Evolutionary conservation across 2,329 filamentous ascomycete species (phyloP).

Genomic region (Dactylonectria macrodidyma): DNA sequence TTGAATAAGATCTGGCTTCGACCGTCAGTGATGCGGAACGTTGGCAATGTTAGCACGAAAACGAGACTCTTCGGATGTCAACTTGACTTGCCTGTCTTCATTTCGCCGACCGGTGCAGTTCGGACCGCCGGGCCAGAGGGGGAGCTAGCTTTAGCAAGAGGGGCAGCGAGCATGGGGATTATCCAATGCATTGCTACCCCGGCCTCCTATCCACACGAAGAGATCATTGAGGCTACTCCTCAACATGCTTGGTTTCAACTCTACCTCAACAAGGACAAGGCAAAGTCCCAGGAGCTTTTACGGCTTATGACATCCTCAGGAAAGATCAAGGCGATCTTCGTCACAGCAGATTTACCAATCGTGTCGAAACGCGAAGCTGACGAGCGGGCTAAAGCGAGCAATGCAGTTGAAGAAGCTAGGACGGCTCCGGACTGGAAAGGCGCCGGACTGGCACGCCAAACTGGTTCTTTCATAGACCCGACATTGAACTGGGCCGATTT

Average conservation of each 20-base stretch:
- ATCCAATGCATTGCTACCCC: conserved; percentile 29
- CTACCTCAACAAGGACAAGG: conserved; percentile 33
- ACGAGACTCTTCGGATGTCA: conserved; percentile 38
- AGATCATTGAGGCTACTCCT: conserved; percentile 14
- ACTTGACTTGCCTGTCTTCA: conserved; percentile 42
- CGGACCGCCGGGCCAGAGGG: conserved; percentile 60
- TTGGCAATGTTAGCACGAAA: conserved; percentile 27
- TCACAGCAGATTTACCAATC: conserved; percentile 31
- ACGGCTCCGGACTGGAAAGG: conserved; percentile 67
- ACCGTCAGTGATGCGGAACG: conserved; percentile 42
- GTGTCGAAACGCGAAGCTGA: conserved; percentile 34
- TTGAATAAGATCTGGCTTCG: conserved; percentile 45
- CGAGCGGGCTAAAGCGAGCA: conserved; percentile 15
- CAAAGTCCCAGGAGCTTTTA: conserved; percentile 24
- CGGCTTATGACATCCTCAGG: conserved; percentile 2
- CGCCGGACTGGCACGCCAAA: conserved; percentile 64
- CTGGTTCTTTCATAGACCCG: conserved; percentile 72
- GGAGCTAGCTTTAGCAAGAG: conserved; percentile 27
- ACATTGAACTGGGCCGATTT: conserved; percentile 77
- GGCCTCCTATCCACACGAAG: conserved; percentile 27
- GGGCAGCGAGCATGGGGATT: conserved; percentile 10
- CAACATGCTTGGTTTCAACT: conserved; percentile 31
- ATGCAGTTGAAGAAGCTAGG: conserved; percentile 41
- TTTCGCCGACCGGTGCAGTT: conserved; percentile 59
- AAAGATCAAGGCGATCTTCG: conserved; percentile 29